phyloP scores from a whole-genome alignment of 768 basidiomycete species.

The Clathrus columnatus region DNA sequence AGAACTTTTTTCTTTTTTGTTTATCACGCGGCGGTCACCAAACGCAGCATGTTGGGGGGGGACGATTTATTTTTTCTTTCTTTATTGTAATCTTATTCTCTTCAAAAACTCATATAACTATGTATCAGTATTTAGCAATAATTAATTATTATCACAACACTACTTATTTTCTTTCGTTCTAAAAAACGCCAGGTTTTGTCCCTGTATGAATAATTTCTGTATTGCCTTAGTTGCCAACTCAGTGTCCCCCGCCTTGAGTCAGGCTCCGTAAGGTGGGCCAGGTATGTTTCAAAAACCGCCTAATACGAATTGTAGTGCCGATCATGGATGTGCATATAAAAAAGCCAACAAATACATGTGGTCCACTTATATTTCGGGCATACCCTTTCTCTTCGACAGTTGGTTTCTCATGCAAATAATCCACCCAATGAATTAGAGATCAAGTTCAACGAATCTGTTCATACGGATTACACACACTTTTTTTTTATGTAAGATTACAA shows the following conservation, averaged over 20 bases:
- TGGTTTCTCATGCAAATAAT: background rate
- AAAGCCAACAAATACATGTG: background rate
- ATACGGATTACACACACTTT: background rate
- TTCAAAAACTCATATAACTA: no score
- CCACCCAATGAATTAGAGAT: background rate
- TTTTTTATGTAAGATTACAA: background rate
- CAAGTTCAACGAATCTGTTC: background rate
- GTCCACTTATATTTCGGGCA: background rate
- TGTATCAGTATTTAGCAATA: background rate
- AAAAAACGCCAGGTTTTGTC: no score
- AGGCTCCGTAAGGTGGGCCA: background rate
- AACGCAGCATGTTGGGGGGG: no score
- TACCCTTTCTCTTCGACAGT: background rate
- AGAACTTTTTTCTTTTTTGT: no score
- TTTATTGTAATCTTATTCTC: no score
- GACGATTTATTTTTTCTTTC: no score
- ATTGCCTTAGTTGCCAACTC: no score
- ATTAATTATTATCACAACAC: background rate
- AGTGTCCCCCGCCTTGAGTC: background rate
- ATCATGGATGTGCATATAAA: no score
- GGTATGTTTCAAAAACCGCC: no score
- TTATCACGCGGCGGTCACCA: no score
- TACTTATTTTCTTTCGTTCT: background rate
- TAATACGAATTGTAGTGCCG: no score
- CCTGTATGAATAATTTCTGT: no score